These are phyloP conservation scores for Globisporangium alternatum DNA, from an alignment of 352 stramenopile genomes.

Conservation along the genomic window DNA sequence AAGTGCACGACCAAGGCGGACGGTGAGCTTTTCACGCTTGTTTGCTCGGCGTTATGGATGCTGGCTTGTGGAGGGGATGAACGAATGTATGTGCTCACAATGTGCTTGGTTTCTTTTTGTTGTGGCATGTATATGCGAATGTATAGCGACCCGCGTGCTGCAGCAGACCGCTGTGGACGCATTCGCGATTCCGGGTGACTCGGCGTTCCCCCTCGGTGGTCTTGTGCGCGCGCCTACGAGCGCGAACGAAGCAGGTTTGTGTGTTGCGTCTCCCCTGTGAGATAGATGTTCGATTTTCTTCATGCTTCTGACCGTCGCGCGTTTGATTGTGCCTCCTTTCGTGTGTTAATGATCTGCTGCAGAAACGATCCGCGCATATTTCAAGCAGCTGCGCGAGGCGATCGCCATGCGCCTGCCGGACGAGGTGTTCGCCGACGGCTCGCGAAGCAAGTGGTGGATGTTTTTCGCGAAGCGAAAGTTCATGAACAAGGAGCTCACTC, in stretches of 20 bases:
- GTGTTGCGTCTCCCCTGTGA: neutral
- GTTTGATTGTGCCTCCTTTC: neutral
- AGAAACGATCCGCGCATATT: conserved; percentile 86
- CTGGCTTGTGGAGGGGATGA: neutral
- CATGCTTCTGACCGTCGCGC: neutral
- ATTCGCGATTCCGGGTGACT: conserved; percentile 87
- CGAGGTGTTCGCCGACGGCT: conserved; percentile 78
- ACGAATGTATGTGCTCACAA: neutral
- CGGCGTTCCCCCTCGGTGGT: conserved; percentile 77
- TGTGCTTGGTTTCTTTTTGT: neutral
- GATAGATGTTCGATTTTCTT: neutral
- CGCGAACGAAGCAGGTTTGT: conserved; percentile 70
- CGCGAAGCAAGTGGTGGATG: conserved; percentile 94
- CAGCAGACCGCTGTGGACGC: conserved; percentile 79
- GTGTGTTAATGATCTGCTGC: neutral
- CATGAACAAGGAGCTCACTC: conserved; percentile 91
- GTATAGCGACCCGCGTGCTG: conserved; percentile 66
- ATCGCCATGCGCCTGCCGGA: conserved; percentile 80
- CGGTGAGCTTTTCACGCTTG: conserved; percentile 25
- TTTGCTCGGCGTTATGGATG: neutral
- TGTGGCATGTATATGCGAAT: conserved; percentile 1
- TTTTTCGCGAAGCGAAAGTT: conserved; percentile 93
- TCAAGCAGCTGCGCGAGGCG: conserved; percentile 90
- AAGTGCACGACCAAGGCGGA: conserved; percentile 73
- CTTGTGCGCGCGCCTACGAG: conserved; percentile 71